Base-by-base conservation (phyloP, 2,329 filamentous ascomycete genomes). In the Xylariaceae sp. region DNA sequence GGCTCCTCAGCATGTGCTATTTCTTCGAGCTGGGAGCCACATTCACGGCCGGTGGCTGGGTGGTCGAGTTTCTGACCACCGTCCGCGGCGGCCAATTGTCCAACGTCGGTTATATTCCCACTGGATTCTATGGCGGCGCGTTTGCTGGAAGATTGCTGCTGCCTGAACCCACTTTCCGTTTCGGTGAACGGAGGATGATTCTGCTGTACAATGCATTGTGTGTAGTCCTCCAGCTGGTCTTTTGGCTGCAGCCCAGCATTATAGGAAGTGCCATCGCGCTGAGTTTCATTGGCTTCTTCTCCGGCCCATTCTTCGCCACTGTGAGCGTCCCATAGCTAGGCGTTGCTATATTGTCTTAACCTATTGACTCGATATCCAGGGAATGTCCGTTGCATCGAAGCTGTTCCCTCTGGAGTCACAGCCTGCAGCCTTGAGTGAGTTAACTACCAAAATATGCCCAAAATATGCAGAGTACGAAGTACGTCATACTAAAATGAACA, bases 181-280 rank as follows among this genome's bases (percentile, higher is more conserved):
- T 78, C 16, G 84, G 84, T 0, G 80, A 85, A 58, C 72, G 77
- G 16, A 71, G 72, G 3, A 84, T 85, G 80, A 65, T 84, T 0
- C 69, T 83, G 1, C 40, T 78, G 0, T 86, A 83, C 47, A 74
- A 74, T 26, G 62, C 76, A 2, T 54, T 83, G 0, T 76, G 77
- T 49, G 69, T 85, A 0, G 78, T 65, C 0, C 63, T 85, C 1
- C 81, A 85, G 58, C 62, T 85, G 7, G 68, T 84, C 0, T 85
- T 85, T 47, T 85, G 83, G 83, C 69, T 83, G 66, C 61, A 92
- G 72, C 87, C 58, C 0, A 78, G 84, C 39, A 89, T 92, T 67
- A 47, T 76, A 15, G 72, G 70, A 3, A 76, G 75, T 45, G 74
- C 77, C 2, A 75, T 78, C 0, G 74, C 74, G 0, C 71, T 80